Conservation (phyloP, 2,329 filamentous ascomycete species). For the Fusarium sp. region DNA sequence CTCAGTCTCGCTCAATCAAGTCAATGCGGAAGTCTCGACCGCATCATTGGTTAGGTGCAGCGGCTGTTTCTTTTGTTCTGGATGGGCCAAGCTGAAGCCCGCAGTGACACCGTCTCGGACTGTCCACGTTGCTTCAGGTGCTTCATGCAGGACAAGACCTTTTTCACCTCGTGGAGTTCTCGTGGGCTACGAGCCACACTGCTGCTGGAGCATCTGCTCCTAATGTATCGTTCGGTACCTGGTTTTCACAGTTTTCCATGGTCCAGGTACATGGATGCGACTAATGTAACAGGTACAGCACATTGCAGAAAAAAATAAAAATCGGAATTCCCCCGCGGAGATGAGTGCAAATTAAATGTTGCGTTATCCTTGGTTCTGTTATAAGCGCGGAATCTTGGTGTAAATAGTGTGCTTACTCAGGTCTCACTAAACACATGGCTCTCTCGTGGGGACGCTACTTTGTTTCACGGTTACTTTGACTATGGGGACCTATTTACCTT, state of each 20-base stretch:
- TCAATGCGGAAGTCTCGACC: background rate
- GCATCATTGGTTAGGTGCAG: background rate
- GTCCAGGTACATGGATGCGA: background rate
- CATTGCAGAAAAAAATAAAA: background rate
- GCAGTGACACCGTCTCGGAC: background rate
- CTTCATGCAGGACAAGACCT: background rate
- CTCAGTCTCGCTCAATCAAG: background rate
- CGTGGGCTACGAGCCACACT: background rate
- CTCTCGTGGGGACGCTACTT: conserved; percentile 5
- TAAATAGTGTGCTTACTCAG: conserved; percentile 12
- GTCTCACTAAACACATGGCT: conserved; percentile 14
- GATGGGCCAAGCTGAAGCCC: background rate
- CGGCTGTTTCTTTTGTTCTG: background rate
- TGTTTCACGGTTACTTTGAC: background rate
- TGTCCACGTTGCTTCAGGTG: background rate
- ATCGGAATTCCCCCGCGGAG: background rate
- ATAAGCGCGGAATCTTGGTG: background rate
- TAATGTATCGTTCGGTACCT: background rate
- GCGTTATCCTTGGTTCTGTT: background rate
- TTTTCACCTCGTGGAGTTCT: background rate
- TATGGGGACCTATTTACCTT: background rate
- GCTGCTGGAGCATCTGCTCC: background rate
- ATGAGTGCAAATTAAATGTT: background rate
- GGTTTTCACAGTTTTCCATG: background rate
- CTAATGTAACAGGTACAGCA: background rate